Conservation (phyloP, 805 yeast species). For the Monosporozyma servazzii region DNA sequence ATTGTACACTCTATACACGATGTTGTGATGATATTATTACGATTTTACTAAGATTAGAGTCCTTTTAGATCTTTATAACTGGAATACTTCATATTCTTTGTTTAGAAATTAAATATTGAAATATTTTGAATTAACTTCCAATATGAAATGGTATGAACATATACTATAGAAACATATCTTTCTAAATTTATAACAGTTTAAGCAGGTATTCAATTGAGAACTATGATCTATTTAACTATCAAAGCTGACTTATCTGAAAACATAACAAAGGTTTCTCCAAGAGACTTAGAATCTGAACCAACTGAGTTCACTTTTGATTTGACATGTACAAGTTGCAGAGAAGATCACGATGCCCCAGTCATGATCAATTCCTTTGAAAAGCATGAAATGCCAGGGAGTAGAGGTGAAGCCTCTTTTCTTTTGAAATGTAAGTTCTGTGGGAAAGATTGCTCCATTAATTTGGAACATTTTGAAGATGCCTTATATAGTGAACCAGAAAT, state of each 20-base stretch:
- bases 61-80: neutral
- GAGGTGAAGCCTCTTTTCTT: constrained; percentile 78
- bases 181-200: neutral
- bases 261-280: constrained; percentile 48
- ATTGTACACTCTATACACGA: neutral
- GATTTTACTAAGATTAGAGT: neutral
- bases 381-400: constrained; percentile 56
- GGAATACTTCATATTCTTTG: neutral
- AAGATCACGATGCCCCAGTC: constrained; percentile 60
- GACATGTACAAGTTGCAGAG: constrained; percentile 73
- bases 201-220: neutral
- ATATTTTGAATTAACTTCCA: neutral
- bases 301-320: constrained; percentile 69
- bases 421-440: constrained; percentile 65
- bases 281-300: constrained; percentile 51
- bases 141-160: neutral
- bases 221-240: constrained; percentile 23
- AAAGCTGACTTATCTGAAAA: constrained; percentile 32
- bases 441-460: constrained; percentile 21
- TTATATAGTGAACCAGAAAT: constrained; percentile 17
- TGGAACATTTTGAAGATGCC: constrained; percentile 18
- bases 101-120: neutral
- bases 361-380: constrained; percentile 58
- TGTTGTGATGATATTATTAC: neutral
- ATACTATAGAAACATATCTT: neutral